Percentiles rank a stretch among this genome's conserved stretches.
phyloP scores from a whole-genome alignment of 768 basidiomycete species.

The Xerocomellus chrysenteron region DNA sequence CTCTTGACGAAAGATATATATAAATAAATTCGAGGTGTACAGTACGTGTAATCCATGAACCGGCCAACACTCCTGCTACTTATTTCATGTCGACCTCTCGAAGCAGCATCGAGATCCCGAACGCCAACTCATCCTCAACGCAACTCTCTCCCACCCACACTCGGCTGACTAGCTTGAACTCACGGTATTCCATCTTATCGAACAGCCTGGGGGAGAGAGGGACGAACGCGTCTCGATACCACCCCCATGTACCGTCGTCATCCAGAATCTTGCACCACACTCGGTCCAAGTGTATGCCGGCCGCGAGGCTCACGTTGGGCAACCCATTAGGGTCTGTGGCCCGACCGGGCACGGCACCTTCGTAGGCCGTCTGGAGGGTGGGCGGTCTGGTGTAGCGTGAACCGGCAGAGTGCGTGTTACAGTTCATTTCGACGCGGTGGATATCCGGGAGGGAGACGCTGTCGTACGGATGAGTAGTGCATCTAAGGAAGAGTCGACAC shows the following conservation, averaged over 20 bases:
- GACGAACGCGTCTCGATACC: constrained; percentile 42
- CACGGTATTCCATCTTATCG: constrained; percentile 43
- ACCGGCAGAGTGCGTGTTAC: constrained; percentile 12
- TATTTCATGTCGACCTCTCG: constrained; percentile 37
- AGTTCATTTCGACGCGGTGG: constrained; percentile 20
- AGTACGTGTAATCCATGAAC: background rate
- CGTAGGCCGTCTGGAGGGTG: constrained; percentile 15
- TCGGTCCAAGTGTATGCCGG: constrained; percentile 25
- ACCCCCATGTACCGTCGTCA: constrained; percentile 27
- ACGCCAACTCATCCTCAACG: constrained; percentile 28
- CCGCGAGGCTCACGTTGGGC: background rate
- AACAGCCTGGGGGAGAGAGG: constrained; percentile 51
- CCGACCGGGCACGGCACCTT: constrained; percentile 5
- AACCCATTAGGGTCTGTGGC: background rate
- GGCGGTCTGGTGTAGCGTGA: constrained; percentile 3
- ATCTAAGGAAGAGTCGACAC: constrained; percentile 26
- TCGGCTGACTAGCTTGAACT: constrained; percentile 40
- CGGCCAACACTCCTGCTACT: background rate
- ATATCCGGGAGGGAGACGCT: constrained; percentile 7
- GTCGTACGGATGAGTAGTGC: constrained; percentile 11
- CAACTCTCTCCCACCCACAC: constrained; percentile 35
- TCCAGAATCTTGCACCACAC: constrained; percentile 16
- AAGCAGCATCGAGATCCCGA: constrained; percentile 46
- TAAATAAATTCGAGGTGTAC: too few relatives aligned
- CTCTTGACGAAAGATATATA: background rate